Conservation (phyloP, 2,329 filamentous ascomycete species). For the Elsinoe australis region DNA sequence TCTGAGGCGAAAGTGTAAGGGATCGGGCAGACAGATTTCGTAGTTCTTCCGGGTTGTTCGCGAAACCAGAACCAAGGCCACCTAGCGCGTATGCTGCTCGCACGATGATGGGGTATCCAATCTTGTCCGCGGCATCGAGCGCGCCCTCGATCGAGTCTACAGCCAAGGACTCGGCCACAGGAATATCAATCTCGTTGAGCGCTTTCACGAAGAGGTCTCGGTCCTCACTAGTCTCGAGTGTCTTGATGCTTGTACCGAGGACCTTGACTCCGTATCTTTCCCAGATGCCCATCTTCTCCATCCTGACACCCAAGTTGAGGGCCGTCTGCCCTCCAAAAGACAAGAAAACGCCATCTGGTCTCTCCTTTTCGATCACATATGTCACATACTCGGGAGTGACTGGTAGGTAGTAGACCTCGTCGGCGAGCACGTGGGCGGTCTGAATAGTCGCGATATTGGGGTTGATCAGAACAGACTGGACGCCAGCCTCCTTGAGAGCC, state of each 20-base stretch:
- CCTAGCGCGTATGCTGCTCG: constrained; percentile 94
- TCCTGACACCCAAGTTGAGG: constrained; percentile 91
- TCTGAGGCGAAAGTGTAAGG: constrained; percentile 87
- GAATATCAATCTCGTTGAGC: constrained; percentile 93
- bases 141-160: constrained; percentile 88
- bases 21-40: constrained; percentile 88
- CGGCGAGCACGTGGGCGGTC: constrained; percentile 89
- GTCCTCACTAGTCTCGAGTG: constrained; percentile 89
- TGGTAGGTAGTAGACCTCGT: constrained; percentile 96
- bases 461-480: constrained; percentile 88
- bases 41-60: constrained; percentile 87
- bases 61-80: constrained; percentile 93
- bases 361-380: constrained; percentile 93
- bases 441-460: constrained; percentile 98
- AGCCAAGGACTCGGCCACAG: constrained; percentile 92
- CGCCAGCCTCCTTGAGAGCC: constrained; percentile 89
- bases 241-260: constrained; percentile 88
- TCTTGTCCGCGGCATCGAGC: constrained; percentile 71
- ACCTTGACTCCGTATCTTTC: constrained; percentile 94
- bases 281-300: constrained; percentile 92
- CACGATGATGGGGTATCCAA: constrained; percentile 97
- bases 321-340: constrained; percentile 97
- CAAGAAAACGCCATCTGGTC: constrained; percentile 92
- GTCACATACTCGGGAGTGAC: constrained; percentile 96
- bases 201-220: constrained; percentile 94